Percentiles rank a stretch among this genome's conserved stretches.
Conservation (phyloP, 164 flowering plant genomes). For the Kingdonia uniflora region DNA sequence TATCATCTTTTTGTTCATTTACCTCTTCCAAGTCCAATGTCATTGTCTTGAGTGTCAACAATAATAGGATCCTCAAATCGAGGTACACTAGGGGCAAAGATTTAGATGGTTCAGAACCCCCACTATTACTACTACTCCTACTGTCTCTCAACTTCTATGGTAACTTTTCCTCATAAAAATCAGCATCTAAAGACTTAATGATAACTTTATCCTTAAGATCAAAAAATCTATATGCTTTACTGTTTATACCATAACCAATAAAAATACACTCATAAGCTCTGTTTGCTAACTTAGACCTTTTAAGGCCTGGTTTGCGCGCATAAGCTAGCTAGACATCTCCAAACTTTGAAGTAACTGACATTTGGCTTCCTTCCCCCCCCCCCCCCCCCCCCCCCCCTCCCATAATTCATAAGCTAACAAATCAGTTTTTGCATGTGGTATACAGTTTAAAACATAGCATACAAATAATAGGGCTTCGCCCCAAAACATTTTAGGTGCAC, state of each 20-base stretch:
- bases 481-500: background rate
- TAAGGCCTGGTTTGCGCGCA: background rate
- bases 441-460: background rate
- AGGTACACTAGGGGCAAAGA: no score
- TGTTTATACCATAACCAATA: background rate
- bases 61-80: no score
- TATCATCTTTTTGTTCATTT: no score
- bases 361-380: background rate
- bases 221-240: background rate
- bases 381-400: no score
- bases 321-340: slow-evolving; percentile 3
- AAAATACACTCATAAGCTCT: background rate
- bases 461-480: slow-evolving; percentile 1
- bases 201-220: no score
- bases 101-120: no score
- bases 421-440: background rate
- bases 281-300: background rate
- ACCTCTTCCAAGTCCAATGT: no score
- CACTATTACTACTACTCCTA: no score
- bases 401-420: background rate
- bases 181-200: no score
- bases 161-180: no score
- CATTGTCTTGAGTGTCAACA: no score
- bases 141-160: no score
- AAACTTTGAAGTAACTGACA: background rate